These are phyloP conservation scores for Paecilomyces niveus DNA, from an alignment of 2,329 filamentous ascomycete genomes.

Conservation along the genomic window DNA sequence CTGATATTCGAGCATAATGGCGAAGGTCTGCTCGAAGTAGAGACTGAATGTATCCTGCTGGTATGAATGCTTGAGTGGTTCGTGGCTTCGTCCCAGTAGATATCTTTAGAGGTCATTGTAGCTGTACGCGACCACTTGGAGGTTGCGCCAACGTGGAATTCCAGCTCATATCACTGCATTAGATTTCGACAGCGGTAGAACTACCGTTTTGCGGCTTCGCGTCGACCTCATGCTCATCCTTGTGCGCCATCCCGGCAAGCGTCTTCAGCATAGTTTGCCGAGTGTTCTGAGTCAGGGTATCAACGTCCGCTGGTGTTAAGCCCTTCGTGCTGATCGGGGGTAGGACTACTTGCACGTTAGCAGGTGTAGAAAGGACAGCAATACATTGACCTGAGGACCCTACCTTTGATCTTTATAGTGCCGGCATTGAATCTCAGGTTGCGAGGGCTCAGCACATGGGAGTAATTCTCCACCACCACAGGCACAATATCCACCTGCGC, in stretches of 20 bases:
- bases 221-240: conserved; percentile 13
- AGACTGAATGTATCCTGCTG: not conserved
- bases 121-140: not conserved
- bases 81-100: not conserved
- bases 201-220: conserved; percentile 14
- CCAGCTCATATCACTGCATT: conserved; percentile 10
- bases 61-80: not conserved
- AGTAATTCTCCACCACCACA: conserved; percentile 73
- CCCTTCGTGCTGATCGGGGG: conserved; percentile 71
- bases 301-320: conserved; percentile 69
- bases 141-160: not conserved
- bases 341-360: conserved; percentile 50
- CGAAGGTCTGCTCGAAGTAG: not conserved
- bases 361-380: not conserved
- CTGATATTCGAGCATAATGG: not conserved
- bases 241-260: conserved; percentile 36
- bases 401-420: conserved; percentile 68
- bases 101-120: not conserved
- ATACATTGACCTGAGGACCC: not conserved
- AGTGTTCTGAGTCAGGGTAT: conserved; percentile 60
- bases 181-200: conserved; percentile 29
- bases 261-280: conserved; percentile 68
- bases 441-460: conserved; percentile 61
- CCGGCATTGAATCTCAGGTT: conserved; percentile 60
- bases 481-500: conserved; percentile 90